Evolutionary conservation across 768 basidiomycete species (phyloP), one percentile per base, ranked within the genome.

Genomic region (Boletellus ananas): DNA sequence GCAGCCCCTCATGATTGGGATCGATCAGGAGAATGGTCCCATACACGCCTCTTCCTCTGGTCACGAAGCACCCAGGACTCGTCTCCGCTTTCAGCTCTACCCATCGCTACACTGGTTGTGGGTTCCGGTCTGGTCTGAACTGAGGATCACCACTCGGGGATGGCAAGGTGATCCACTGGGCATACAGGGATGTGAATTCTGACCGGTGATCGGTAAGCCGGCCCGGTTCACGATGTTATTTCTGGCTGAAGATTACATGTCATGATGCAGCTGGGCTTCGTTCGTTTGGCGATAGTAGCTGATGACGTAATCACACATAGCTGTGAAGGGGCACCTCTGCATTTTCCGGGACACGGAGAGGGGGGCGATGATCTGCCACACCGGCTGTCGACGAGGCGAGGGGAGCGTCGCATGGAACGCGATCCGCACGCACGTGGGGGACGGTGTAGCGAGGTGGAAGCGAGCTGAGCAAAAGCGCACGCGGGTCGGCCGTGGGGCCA

Each of bases 291-390:
- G 84, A 85, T 54, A 78, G 85, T 84, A 70, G 16, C 42, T 44
- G 3, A 43, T 29, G 39, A 25, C 31, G 23, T 11, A 6, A 34
- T 13, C 37, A 13, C 25, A 37, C 14, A 87, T n/a, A n/a, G n/a
- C n/a, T n/a, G n/a, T n/a, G n/a, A n/a, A n/a, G n/a, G n/a, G n/a
- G n/a, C n/a, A n/a, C n/a, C n/a, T n/a, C n/a, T n/a, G n/a, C 86
- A 87, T 58, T 87, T 87, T 57, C 85, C 85, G 0, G 86, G 86
- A 0, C 86, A 87, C 52, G 14, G 43, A 43, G 12, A 66, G 43
- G 43, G 84, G 83, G 6, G 83, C 71, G 4, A 87, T 88, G 86
- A 79, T 85, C 36, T 88, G 85, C 54, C 87, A 87, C 58, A 79
- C 74, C 2, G 81, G 16, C 50, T 87, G 23, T 57, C 65, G 0